Conservation (phyloP, 2,329 filamentous ascomycete species). For the Setomelanomma holmii region DNA sequence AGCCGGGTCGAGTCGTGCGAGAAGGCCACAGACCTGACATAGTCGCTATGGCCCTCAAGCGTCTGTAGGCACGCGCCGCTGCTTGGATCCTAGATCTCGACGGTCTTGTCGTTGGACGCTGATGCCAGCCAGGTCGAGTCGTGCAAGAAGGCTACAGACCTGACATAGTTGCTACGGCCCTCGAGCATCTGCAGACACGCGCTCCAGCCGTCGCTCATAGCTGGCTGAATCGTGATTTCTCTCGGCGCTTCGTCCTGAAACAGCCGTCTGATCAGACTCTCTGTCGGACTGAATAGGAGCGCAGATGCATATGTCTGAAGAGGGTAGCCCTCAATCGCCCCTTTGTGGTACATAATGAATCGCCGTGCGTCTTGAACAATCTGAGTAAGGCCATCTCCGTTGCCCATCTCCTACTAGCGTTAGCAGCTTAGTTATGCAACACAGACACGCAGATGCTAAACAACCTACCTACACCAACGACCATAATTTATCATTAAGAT, state of each 20-base stretch:
- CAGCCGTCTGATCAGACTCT: constrained; percentile 17
- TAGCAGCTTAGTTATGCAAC: neutral
- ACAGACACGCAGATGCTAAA: neutral
- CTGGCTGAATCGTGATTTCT: constrained; percentile 15
- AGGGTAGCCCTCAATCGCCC: constrained; percentile 23
- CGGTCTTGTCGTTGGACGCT: constrained; percentile 5
- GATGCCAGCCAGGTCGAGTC: too few species aligned
- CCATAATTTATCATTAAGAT: constrained; percentile 10
- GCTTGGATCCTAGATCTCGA: constrained; percentile 14
- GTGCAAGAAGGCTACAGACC: constrained; percentile 32
- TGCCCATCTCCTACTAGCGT: neutral
- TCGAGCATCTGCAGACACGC: constrained; percentile 28
- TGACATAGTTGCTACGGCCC: constrained; percentile 17
- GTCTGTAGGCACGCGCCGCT: constrained; percentile 13
- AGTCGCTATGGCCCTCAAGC: constrained; percentile 22
- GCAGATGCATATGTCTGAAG: constrained; percentile 34
- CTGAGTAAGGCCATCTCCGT: neutral
- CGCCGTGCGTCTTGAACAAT: constrained; percentile 20
- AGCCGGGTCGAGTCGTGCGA: constrained; percentile 22
- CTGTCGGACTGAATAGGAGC: constrained; percentile 26
- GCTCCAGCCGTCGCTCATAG: constrained; percentile 15
- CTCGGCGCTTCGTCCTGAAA: constrained; percentile 25
- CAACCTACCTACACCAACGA: constrained; percentile 3
- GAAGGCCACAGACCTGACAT: constrained; percentile 25
- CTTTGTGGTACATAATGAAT: constrained; percentile 33